These are phyloP conservation scores for Acacia concinna DNA, from an alignment of 331 rosid species.

Conservation along the genomic window DNA sequence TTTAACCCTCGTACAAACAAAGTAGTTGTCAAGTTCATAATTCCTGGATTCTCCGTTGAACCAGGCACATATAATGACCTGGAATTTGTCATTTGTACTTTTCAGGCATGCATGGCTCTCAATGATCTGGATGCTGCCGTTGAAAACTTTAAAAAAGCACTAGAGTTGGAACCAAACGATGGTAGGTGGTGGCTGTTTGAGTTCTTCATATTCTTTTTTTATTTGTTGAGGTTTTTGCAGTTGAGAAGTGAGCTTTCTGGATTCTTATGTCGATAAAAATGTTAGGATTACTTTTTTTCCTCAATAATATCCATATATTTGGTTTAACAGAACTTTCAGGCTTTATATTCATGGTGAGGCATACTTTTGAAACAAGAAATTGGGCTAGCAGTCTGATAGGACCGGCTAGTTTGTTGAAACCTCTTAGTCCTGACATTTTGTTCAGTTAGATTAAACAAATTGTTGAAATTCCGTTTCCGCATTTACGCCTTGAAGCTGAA, in stretches of 20 bases:
- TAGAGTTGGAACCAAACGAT: constrained; percentile 64
- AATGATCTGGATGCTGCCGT: constrained; percentile 60
- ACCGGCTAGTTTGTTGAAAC: too few relatives aligned
- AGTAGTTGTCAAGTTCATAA: neutral
- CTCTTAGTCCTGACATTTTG: neutral
- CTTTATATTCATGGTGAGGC: neutral
- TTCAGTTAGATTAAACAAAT: neutral
- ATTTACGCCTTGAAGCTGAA: neutral
- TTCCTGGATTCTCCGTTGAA: constrained; percentile 20
- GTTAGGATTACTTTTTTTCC: neutral
- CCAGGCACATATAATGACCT: neutral
- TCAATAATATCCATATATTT: constrained; percentile 17
- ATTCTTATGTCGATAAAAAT: constrained; percentile 14
- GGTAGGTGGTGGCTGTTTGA: constrained; percentile 40
- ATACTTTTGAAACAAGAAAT: neutral
- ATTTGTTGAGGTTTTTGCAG: constrained; percentile 1
- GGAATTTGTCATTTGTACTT: constrained; percentile 20
- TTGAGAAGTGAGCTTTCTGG: constrained; percentile 20
- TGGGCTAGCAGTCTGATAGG: neutral
- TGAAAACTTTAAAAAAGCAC: constrained; percentile 61
- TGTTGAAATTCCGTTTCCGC: neutral
- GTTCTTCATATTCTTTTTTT: constrained; percentile 6
- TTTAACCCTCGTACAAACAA: neutral
- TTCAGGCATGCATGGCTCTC: constrained; percentile 59
- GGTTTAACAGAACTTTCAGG: constrained; percentile 11